These are phyloP conservation scores for Diaporthe destruens DNA, from an alignment of 2,329 filamentous ascomycete genomes.

Conservation along the genomic window DNA sequence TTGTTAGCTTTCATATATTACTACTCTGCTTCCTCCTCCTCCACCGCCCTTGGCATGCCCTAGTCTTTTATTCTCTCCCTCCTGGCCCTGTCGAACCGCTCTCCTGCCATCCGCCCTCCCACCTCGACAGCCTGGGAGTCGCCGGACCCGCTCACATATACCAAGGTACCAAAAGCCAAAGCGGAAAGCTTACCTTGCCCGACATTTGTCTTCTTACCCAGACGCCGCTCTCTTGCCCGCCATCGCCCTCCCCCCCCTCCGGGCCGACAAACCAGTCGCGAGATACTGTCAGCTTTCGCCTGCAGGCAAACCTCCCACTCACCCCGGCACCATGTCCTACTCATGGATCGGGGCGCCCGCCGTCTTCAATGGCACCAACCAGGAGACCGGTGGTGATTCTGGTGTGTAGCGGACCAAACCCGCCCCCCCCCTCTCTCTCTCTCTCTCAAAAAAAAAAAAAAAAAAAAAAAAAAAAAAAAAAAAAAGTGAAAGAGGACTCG, in stretches of 20 bases:
- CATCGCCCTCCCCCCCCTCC: not conserved
- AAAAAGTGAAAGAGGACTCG: constrained; percentile 4
- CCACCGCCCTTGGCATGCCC: not conserved
- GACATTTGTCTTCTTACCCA: not conserved
- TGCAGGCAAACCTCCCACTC: constrained; percentile 6
- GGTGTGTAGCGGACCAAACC: constrained; percentile 66
- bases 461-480: no score
- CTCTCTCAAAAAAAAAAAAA: no score
- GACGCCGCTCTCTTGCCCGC: not conserved
- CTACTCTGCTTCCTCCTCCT: constrained; percentile 32
- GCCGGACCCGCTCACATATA: constrained; percentile 20
- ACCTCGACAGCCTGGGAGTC: constrained; percentile 22
- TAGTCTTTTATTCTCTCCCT: not conserved
- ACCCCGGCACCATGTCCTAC: constrained; percentile 64
- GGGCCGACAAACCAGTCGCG: not conserved
- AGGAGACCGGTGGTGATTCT: constrained; percentile 79
- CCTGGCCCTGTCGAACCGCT: not conserved
- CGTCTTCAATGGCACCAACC: constrained; percentile 74
- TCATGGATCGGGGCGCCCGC: constrained; percentile 69
- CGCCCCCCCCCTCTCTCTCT: not conserved
- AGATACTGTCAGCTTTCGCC: constrained; percentile 13
- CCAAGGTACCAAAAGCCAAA: not conserved
- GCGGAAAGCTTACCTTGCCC: constrained; percentile 19
- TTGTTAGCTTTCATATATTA: constrained; percentile 40
- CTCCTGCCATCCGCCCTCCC: constrained; percentile 35